These are phyloP conservation scores for Sporisorium scitamineum DNA, from an alignment of 1,284 basidiomycete genomes.

Conservation along the genomic window DNA sequence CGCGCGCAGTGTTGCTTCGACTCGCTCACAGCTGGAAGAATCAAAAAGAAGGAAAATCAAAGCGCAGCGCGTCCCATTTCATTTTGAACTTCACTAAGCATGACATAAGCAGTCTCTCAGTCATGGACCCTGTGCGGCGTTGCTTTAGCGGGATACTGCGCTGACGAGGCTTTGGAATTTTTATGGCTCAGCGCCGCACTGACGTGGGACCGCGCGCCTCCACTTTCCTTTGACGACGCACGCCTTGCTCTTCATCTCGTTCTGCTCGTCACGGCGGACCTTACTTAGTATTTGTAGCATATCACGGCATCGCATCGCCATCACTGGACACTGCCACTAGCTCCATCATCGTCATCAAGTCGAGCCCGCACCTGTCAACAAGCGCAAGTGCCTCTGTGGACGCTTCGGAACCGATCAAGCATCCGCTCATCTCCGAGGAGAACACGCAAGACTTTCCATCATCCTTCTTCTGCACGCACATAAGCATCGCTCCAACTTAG, in stretches of 20 bases:
- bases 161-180: background rate
- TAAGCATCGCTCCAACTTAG: background rate
- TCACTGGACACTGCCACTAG: too few species aligned
- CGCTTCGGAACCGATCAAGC: background rate
- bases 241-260: background rate
- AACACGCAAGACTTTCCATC: background rate
- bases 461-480: background rate
- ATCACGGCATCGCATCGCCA: too few species aligned
- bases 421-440: background rate
- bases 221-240: conserved; percentile 18
- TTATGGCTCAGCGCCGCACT: conserved; percentile 4
- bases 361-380: background rate
- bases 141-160: background rate
- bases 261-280: too few species aligned
- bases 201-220: conserved; percentile 25
- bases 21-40: conserved; percentile 17
- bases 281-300: too few species aligned
- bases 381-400: background rate
- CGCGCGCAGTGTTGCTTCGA: conserved; percentile 28
- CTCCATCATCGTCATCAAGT: too few species aligned
- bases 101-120: conserved; percentile 22
- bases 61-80: conserved; percentile 3
- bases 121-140: background rate
- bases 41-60: conserved; percentile 33
- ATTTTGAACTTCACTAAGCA: background rate